Conservation (phyloP, 352 stramenopile species). For the Albugo candida region DNA sequence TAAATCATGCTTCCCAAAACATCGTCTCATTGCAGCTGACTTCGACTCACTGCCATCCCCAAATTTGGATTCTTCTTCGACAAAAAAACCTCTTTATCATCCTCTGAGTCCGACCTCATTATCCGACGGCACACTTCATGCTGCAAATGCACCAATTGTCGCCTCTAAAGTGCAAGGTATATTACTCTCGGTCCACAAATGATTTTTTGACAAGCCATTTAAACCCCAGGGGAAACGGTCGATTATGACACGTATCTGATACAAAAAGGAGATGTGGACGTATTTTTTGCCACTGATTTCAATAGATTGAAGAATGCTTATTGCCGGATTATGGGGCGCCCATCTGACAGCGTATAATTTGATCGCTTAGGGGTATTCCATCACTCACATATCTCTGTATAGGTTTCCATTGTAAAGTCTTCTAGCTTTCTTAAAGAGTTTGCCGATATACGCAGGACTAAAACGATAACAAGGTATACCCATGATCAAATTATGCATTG, state of each 20-base stretch:
- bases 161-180: conserved; percentile 57
- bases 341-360: conserved; percentile 21
- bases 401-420: conserved; percentile 75
- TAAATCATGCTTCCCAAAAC: conserved; percentile 46
- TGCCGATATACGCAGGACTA: conserved; percentile 49
- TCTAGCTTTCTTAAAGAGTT: conserved; percentile 61
- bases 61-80: conserved; percentile 25
- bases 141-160: conserved; percentile 73
- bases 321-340: conserved; percentile 30
- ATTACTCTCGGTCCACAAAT: not conserved
- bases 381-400: not conserved
- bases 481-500: not conserved
- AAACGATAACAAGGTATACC: conserved; percentile 55
- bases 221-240: conserved; percentile 25
- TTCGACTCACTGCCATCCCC: conserved; percentile 74
- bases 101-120: conserved; percentile 43
- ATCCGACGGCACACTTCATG: conserved; percentile 39
- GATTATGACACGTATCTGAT: conserved; percentile 82
- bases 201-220: not conserved
- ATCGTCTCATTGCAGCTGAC: conserved; percentile 76
- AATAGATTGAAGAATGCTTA: conserved; percentile 62
- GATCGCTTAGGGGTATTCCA: not conserved
- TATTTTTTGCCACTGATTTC: conserved; percentile 85
- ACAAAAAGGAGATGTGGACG: conserved; percentile 66
- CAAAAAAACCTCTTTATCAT: conserved; percentile 35